A percentile compares a stretch with the other conserved stretches of the same genome.
Evolutionary conservation across 768 basidiomycete genomes (phyloP).

Genomic region (Cubamyces sp.): DNA sequence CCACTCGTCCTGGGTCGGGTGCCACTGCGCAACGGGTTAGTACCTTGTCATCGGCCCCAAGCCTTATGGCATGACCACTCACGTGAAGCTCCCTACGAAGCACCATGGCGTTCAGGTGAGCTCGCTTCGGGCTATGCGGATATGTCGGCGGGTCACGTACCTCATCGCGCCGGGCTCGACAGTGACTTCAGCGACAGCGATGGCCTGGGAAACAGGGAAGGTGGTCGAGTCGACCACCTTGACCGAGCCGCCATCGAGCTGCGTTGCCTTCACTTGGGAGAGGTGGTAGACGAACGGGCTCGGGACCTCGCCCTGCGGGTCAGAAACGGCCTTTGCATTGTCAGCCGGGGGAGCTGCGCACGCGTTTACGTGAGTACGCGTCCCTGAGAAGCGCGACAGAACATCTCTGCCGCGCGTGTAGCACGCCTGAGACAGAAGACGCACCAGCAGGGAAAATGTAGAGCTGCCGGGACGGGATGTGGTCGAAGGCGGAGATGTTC

Average conservation of each 20-base stretch:
- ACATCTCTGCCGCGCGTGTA: not conserved
- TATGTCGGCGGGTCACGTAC: slow-evolving; percentile 35
- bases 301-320: slow-evolving; percentile 52
- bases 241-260: slow-evolving; percentile 56
- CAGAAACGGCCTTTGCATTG: slow-evolving; percentile 43
- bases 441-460: slow-evolving; percentile 55
- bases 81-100: slow-evolving; percentile 49
- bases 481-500: slow-evolving; percentile 50
- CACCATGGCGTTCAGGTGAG: not conserved
- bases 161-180: slow-evolving; percentile 66
- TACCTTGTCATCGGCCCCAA: not conserved
- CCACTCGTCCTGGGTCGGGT: slow-evolving; percentile 55
- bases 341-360: slow-evolving; percentile 28
- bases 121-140: not conserved
- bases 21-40: slow-evolving; percentile 44
- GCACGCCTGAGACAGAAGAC: slow-evolving; percentile 10
- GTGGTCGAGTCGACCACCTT: slow-evolving; percentile 61
- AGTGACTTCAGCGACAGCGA: slow-evolving; percentile 59
- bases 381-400: not conserved
- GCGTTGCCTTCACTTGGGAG: slow-evolving; percentile 49
- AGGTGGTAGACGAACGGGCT: slow-evolving; percentile 58
- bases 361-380: not conserved
- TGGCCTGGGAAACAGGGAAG: slow-evolving; percentile 56
- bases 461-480: slow-evolving; percentile 55
- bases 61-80: slow-evolving; percentile 23